A percentile compares a stretch with the other conserved stretches of the same genome.
These are phyloP conservation scores for Articulospora tetracladia DNA, from an alignment of 495 filamentous ascomycete genomes.

Conservation along the genomic window DNA sequence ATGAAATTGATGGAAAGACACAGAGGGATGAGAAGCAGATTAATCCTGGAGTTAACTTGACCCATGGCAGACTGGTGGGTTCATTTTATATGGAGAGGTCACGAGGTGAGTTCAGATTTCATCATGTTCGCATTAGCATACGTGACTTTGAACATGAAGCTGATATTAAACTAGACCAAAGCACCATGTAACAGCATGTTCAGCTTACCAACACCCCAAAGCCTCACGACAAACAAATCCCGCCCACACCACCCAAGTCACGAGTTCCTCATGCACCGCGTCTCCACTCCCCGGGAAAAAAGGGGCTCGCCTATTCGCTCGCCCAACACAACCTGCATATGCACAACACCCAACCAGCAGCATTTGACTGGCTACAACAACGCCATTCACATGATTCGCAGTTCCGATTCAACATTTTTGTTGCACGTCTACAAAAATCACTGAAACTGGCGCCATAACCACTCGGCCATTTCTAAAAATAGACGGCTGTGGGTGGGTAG, in stretches of 20 bases:
- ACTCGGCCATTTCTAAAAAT: slow-evolving; percentile 1
- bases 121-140: too few species aligned
- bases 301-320: background rate
- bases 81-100: background rate
- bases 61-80: background rate
- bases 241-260: too few species aligned
- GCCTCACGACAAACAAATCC: too few species aligned
- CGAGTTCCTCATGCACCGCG: background rate
- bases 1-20: background rate
- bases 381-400: background rate
- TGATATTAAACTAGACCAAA: background rate
- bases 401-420: background rate
- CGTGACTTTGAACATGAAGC: too few species aligned
- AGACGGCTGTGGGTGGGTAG: background rate
- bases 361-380: background rate
- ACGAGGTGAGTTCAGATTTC: too few species aligned
- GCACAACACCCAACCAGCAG: background rate
- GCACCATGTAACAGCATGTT: background rate
- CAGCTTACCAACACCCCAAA: background rate
- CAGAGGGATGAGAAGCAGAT: background rate
- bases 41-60: too few species aligned
- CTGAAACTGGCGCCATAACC: background rate
- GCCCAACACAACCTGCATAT: background rate
- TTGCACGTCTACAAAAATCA: background rate
- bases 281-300: background rate